Base-by-base conservation (phyloP, 768 basidiomycete genomes). In the Suillus sp. region DNA sequence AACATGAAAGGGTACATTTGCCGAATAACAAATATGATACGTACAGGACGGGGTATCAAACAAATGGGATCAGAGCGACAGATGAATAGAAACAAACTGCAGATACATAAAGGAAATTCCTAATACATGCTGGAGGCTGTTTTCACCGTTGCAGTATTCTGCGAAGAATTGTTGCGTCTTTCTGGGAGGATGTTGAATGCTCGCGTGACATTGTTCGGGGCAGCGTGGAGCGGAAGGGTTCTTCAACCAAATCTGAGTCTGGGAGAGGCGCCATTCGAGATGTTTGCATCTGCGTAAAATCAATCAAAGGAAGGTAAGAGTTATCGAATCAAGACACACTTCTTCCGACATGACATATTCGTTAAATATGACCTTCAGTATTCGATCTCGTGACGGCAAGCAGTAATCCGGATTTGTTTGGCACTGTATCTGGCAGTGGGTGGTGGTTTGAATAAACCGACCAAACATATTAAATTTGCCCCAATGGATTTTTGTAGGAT, bases 401-500 rank as follows among this genome's bases (percentile, higher is more conserved):
- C 81, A 79, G 68, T 91, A 91, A 53, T 88, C 86, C 5, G 84
- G 78, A 60, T 80, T 81, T 20, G 62, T 72, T 56, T 83, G 84
- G 71, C 91, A 93, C 64, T 91, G 86, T 11, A 84, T 77, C 76
- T 96, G 95, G 69, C 90, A 94, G 65, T 90, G 85, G 0, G 84
- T 82, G 7, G 95, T 90, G 69, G 84, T 87, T 58, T 85, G 83
- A 62, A 96, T 87, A 69, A 95, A 94, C 64, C 88, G 84, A 35
- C 90, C 95, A 80, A 98, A 91, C 85, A 94, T 90, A 67, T 90
- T 91, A 76, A 92, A 97, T 77, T 99, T 99, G 32, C 90, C 92
- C 96, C 96, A 99, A 70, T 98, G 95, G 60, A 98, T 91, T 71
- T 87, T 87, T 45, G 74, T 79, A 4, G 86, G 80, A 69, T 92